Conservation (phyloP, 2,329 filamentous ascomycete genomes). For the Aspergillus ruber region DNA sequence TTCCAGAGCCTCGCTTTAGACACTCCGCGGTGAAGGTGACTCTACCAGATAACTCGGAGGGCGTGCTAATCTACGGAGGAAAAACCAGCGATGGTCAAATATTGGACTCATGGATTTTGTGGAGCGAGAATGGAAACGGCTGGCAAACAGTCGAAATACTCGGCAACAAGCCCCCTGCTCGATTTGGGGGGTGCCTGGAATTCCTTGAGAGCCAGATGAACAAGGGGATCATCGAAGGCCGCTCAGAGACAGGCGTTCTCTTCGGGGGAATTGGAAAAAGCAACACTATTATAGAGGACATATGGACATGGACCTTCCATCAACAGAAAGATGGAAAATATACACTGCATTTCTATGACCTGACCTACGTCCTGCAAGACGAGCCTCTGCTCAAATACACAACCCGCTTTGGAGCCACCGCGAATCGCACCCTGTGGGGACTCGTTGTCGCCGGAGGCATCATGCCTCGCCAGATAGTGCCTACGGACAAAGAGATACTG, state of each 20-base stretch:
- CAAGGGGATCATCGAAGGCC: no score
- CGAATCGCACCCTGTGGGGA: slow-evolving; percentile 40
- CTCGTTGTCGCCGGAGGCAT: slow-evolving; percentile 51
- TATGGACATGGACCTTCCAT: slow-evolving; percentile 59
- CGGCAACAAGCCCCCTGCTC: slow-evolving; percentile 37
- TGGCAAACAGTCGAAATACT: slow-evolving; percentile 43
- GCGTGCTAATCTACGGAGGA: slow-evolving; percentile 57
- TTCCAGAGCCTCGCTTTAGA: slow-evolving; percentile 68
- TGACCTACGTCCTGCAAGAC: slow-evolving; percentile 17
- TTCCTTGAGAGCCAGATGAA: slow-evolving; percentile 11
- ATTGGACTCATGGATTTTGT: slow-evolving; percentile 51
- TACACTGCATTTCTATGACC: slow-evolving; percentile 19
- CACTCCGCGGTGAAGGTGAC: slow-evolving; percentile 56
- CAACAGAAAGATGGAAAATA: slow-evolving; percentile 27
- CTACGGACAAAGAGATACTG: slow-evolving; percentile 50
- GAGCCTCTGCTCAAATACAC: slow-evolving; percentile 26
- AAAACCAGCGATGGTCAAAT: slow-evolving; percentile 47
- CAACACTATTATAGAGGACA: slow-evolving; percentile 56
- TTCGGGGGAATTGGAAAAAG: slow-evolving; percentile 64
- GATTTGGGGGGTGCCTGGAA: slow-evolving; percentile 52
- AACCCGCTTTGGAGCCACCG: slow-evolving; percentile 47
- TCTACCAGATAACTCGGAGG: slow-evolving; percentile 30
- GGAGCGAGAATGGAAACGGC: slow-evolving; percentile 40
- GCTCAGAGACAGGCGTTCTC: slow-evolving; percentile 50
- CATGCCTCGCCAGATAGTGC: slow-evolving; percentile 27